phyloP scores from a whole-genome alignment of 2,329 filamentous ascomycete genomes.

The Verticillium nubilum region DNA sequence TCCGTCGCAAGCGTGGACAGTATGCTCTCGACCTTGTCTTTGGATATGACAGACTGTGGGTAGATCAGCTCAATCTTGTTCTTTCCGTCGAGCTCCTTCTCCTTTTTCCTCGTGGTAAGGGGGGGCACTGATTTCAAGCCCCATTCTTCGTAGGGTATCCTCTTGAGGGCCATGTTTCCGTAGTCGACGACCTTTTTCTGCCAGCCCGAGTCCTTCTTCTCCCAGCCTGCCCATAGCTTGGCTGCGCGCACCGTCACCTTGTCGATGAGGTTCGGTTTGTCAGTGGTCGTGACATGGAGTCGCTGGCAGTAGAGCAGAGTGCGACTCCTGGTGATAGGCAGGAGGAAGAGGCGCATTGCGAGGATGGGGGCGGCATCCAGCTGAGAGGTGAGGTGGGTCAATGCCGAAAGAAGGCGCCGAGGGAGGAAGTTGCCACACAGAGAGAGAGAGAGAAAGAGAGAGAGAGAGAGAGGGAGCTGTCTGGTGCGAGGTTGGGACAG shows the following conservation, averaged over 20 bases:
- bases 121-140: slow-evolving; percentile 91
- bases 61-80: slow-evolving; percentile 71
- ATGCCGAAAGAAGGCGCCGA: too few species aligned
- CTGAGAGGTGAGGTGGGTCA: not conserved
- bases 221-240: slow-evolving; percentile 79
- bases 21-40: slow-evolving; percentile 57
- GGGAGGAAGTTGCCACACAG: too few species aligned
- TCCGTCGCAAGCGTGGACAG: slow-evolving; percentile 71
- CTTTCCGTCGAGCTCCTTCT: slow-evolving; percentile 56
- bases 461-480: too few species aligned
- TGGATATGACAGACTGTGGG: slow-evolving; percentile 63
- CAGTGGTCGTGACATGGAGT: slow-evolving; percentile 49
- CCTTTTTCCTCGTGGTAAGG: slow-evolving; percentile 60
- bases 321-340: slow-evolving; percentile 86
- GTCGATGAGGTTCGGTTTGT: slow-evolving; percentile 57
- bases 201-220: slow-evolving; percentile 79
- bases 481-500: too few species aligned
- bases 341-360: slow-evolving; percentile 83
- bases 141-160: slow-evolving; percentile 97
- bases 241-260: slow-evolving; percentile 66
- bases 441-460: too few species aligned
- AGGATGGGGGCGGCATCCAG: not conserved
- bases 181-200: slow-evolving; percentile 81
- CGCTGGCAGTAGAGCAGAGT: slow-evolving; percentile 90
- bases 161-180: slow-evolving; percentile 78